Base-by-base conservation (phyloP, 805 yeast species). In the Metschnikowia corniflorae region DNA sequence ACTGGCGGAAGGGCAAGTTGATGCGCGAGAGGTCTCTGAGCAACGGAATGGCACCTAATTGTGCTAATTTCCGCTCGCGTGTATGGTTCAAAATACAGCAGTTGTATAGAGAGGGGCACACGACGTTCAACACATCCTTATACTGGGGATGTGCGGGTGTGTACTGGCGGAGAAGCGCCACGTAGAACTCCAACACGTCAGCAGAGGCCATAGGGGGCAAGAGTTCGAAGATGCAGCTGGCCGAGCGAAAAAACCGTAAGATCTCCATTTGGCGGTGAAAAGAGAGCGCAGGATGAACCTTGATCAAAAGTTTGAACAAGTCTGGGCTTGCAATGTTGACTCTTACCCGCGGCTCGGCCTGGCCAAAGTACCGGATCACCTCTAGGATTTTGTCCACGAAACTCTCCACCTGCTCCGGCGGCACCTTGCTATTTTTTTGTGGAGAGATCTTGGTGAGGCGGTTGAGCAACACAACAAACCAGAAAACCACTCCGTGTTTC, bases 71-170 rank as follows among this genome's bases (percentile, higher is more conserved):
- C 1, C 58, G 53, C 45, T 75, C 80, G 9, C 70, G 53, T 2
- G 50, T 37, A 39, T 65, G 66, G 43, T 70, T 71, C 40, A 76
- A 60, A 26, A 73, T 67, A 45, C 81, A 73, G 39, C 73, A 64
- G 44, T 75, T 74, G 60, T 71, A 75, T 26, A 77, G 47, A 0
- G 70, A 61, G 0, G 78, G 80, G 34, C 75, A 63, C 6, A 72
- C 54, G 21, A 68, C 60, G 40, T 71, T 72, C 19, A 67, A 58
- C 10, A 68, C 59, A 33, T 68, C 71, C 35, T 62, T 66, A 48
- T 55, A 66, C 35, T 60, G 58, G 3, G 39, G 42, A 7, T 52
- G 49, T 2, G 55, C 25, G 4, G 71, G 65, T 1, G 58, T 44
- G 43, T 58, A 54, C 13, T 34, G 42, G 33, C 50, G 49, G 29